Conservation (phyloP, 345 rosid genomes). For the Eucalyptus cloeziana region DNA sequence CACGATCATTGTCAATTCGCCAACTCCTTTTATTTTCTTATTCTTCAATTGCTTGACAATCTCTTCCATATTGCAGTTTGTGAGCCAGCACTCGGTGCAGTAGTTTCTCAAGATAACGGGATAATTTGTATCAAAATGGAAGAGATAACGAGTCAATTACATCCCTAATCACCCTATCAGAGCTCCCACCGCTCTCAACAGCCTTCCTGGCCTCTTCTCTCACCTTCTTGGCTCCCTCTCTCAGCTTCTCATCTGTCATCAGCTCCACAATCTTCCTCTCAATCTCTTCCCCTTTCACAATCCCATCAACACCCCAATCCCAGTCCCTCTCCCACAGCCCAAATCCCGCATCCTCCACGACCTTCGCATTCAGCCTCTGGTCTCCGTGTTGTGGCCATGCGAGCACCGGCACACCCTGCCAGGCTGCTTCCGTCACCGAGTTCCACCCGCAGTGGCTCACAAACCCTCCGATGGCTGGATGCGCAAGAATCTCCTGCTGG, state of each 20-base stretch:
- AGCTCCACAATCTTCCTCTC: slow-evolving; percentile 4
- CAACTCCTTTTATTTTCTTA: neutral
- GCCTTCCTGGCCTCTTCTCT: slow-evolving; percentile 18
- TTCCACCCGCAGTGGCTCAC: neutral
- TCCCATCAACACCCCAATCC: slow-evolving; percentile 5
- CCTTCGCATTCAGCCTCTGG: slow-evolving; percentile 18
- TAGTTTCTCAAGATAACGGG: neutral
- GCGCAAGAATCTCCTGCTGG: slow-evolving; percentile 19
- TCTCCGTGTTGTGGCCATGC: slow-evolving; percentile 33
- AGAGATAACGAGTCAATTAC: neutral
- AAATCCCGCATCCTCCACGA: slow-evolving; percentile 6
- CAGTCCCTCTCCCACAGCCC: slow-evolving; percentile 11
- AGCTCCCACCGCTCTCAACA: slow-evolving; percentile 7
- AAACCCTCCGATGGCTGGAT: slow-evolving; percentile 21
- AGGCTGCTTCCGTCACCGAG: slow-evolving; percentile 26
- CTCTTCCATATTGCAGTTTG: neutral
- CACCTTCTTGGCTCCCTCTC: neutral
- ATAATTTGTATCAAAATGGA: neutral
- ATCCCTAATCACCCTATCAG: neutral
- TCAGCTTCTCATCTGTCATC: slow-evolving; percentile 10
- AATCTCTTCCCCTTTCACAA: slow-evolving; percentile 21
- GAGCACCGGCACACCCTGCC: slow-evolving; percentile 15
- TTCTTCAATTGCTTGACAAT: neutral
- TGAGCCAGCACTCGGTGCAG: neutral
- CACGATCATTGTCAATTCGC: neutral